Conservation (phyloP, 345 rosid species). For the Linum tenue region DNA sequence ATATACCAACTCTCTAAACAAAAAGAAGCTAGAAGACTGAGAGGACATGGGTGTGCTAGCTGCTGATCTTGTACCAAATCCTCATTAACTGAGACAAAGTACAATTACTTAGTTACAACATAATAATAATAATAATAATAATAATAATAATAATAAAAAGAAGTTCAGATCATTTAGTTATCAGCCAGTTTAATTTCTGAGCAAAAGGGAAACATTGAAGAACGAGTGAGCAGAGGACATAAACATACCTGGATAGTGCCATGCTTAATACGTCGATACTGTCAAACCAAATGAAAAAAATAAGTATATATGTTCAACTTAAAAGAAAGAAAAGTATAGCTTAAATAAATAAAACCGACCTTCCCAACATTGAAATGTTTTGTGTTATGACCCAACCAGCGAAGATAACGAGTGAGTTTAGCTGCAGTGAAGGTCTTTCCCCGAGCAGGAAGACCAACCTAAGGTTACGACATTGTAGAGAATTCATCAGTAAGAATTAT, state of each 20-base stretch:
- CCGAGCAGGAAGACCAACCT: slow-evolving; percentile 99
- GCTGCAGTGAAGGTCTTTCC: slow-evolving; percentile 98
- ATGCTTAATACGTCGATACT: slow-evolving; percentile 99
- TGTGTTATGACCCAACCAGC: slow-evolving; percentile 98
- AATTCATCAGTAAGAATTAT: not conserved
- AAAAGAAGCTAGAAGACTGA: not conserved
- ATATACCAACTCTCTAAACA: no score
- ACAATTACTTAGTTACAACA: no score
- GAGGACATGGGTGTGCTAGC: no score
- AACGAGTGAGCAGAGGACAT: not conserved
- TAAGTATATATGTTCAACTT: not conserved
- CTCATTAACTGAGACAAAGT: no score
- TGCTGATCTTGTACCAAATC: no score
- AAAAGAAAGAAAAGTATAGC: slow-evolving; percentile 2
- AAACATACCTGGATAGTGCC: slow-evolving; percentile 76
- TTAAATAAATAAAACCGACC: slow-evolving; percentile 31
- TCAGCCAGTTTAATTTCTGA: not conserved
- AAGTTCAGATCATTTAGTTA: no score
- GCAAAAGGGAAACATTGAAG: not conserved
- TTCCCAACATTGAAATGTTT: slow-evolving; percentile 99
- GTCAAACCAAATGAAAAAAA: slow-evolving; percentile 28
- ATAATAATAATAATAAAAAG: no score
- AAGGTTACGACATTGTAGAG: slow-evolving; percentile 17
- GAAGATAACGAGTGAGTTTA: slow-evolving; percentile 94
- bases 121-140: no score